Percentiles rank a stretch among this genome's conserved stretches.
Evolutionary conservation across 192 early-diverging fungal species (phyloP).

Genomic region (Fimicolochytrium jonesii): DNA sequence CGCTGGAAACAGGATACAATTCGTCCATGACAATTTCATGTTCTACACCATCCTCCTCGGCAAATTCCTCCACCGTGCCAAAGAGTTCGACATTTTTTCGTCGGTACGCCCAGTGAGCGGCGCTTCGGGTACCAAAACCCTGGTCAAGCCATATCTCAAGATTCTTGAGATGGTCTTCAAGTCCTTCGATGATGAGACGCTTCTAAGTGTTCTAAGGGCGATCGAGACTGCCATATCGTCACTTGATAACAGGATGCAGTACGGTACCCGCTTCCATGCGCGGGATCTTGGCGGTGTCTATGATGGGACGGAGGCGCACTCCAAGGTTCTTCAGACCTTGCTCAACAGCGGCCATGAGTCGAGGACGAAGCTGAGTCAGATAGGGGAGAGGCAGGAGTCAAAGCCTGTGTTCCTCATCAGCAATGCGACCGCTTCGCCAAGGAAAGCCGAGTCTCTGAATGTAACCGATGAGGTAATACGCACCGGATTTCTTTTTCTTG

Average conservation of each 20-base stretch:
- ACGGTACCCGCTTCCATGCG: neutral
- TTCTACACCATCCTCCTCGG: slow-evolving; percentile 33
- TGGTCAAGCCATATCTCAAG: slow-evolving; percentile 1
- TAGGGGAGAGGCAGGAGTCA: slow-evolving; percentile 1
- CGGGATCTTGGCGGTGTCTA: neutral
- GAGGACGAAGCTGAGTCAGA: neutral
- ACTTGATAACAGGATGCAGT: neutral
- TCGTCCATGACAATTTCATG: slow-evolving; percentile 35
- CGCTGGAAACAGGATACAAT: slow-evolving; percentile 20
- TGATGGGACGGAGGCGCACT: neutral
- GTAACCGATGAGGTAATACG: too few species aligned
- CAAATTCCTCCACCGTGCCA: slow-evolving; percentile 26
- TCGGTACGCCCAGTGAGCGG: slow-evolving; percentile 13
- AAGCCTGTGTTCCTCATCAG: neutral
- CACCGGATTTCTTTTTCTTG: too few species aligned
- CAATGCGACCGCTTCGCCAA: too few species aligned
- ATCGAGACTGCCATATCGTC: slow-evolving; percentile 16
- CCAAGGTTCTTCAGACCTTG: neutral
- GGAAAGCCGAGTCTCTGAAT: too few species aligned
- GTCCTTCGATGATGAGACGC: slow-evolving; percentile 8
- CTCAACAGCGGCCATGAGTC: slow-evolving; percentile 9
- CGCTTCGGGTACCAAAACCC: slow-evolving; percentile 7
- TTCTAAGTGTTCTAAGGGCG: neutral
- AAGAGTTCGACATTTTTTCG: slow-evolving; percentile 7
- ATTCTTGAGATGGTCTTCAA: slow-evolving; percentile 12